Percentiles rank a stretch among this genome's conserved stretches.
Conservation (phyloP, 306 rosid species). For the Adenanthera pavonina region DNA sequence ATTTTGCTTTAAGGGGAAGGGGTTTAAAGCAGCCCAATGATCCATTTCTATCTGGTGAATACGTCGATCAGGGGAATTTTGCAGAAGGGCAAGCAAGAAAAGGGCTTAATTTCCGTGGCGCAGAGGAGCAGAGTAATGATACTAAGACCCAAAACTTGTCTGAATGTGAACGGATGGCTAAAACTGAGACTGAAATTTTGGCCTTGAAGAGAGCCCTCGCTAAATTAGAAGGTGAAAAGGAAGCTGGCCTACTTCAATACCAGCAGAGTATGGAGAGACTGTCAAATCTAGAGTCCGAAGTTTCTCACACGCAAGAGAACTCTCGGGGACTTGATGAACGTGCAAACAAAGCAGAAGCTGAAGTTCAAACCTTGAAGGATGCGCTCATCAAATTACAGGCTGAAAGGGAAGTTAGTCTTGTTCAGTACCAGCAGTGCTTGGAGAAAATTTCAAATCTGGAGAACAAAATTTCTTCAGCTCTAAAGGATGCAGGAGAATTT, state of each 20-base stretch:
- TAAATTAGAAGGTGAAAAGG: conserved; percentile 88
- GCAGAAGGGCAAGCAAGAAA: conserved; percentile 62
- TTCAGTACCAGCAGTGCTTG: conserved; percentile 73
- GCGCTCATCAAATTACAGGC: conserved; percentile 58
- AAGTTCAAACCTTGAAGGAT: conserved; percentile 75
- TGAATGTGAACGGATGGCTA: conserved; percentile 65
- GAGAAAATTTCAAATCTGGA: conserved; percentile 77
- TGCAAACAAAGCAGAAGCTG: conserved; percentile 80
- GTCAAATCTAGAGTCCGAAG: conserved; percentile 75
- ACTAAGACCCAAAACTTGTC: conserved; percentile 42
- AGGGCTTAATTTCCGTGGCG: conserved; percentile 70
- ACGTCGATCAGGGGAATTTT: too few relatives aligned
- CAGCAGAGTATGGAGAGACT: conserved; percentile 74
- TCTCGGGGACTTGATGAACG: conserved; percentile 66
- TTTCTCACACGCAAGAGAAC: conserved; percentile 64
- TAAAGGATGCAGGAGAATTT: conserved; percentile 65
- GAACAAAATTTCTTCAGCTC: conserved; percentile 55
- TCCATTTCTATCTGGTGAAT: conserved; percentile 48
- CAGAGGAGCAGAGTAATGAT: conserved; percentile 48
- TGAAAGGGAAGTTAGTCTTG: conserved; percentile 75
- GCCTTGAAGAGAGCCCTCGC: conserved; percentile 76
- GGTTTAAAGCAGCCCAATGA: conserved; percentile 71
- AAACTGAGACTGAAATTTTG: conserved; percentile 77
- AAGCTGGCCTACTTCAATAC: conserved; percentile 79
- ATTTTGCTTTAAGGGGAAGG: conserved; percentile 48